A percentile compares a stretch with the other conserved stretches of the same genome.
phyloP scores from a whole-genome alignment of 768 basidiomycete species.

The Boletus bicolor region DNA sequence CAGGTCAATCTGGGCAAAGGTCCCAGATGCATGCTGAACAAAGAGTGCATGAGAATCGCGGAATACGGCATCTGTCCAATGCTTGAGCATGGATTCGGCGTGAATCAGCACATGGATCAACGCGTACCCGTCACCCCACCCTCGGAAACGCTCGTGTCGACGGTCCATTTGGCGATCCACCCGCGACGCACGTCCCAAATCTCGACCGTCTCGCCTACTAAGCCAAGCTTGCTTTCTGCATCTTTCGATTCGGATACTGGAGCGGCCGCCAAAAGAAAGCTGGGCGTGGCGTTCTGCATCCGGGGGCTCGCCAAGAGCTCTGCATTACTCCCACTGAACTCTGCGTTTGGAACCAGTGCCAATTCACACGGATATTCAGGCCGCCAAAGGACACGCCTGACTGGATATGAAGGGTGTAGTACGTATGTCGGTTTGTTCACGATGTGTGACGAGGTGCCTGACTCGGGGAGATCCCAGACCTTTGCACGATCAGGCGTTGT shows the following conservation, averaged over 20 bases:
- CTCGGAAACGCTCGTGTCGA: conserved; percentile 60
- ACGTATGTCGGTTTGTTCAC: conserved; percentile 64
- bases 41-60: conserved; percentile 69
- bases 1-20: conserved; percentile 77
- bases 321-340: conserved; percentile 38
- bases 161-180: conserved; percentile 81
- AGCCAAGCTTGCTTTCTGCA: conserved; percentile 9
- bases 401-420: conserved; percentile 70
- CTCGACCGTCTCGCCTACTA: conserved; percentile 60
- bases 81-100: neutral
- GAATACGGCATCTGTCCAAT: conserved; percentile 58
- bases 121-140: conserved; percentile 70
- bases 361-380: conserved; percentile 75
- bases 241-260: conserved; percentile 16
- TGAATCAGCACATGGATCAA: neutral
- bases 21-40: conserved; percentile 70
- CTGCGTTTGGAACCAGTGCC: conserved; percentile 65
- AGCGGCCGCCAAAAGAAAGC: conserved; percentile 15
- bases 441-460: conserved; percentile 47
- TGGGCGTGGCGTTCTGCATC: conserved; percentile 24
- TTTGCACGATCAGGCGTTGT: conserved; percentile 23
- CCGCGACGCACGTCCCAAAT: conserved; percentile 85
- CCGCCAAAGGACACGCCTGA: conserved; percentile 74
- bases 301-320: conserved; percentile 27
- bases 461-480: conserved; percentile 66